Evolutionary conservation across 1,284 basidiomycete genomes (phyloP), one percentile per base, ranked within the genome.

Genomic region (Rhodotorula sp.): DNA sequence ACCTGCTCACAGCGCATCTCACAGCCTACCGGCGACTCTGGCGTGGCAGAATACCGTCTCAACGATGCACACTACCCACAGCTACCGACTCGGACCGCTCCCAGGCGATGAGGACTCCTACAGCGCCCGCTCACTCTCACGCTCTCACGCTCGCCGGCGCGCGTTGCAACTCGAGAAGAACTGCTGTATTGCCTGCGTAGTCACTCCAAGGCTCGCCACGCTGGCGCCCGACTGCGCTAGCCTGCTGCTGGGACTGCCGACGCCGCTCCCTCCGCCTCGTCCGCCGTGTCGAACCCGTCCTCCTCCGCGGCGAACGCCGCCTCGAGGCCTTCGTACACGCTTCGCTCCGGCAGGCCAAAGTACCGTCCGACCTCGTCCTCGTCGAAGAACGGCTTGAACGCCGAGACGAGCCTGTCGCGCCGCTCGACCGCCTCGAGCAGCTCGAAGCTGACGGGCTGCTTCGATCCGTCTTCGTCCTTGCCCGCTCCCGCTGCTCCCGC

Each of bases 241-340:
- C 40, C 40, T 13, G 24, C 51, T 5, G 50, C 50, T 16, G 48
- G 48, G 18, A 20, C 48, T 11, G 16, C 48, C n/a, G 10, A 24
- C 30, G 22, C 48, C n/a, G 15, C 57, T 13, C 15, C 10, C 24
- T 28, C 47, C 24, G 37, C 34, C 37, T n/a, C 34, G 30, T 9
- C 47, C 13, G 50, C 37, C 24, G 50, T n/a, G 15, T 26, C 50
- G 50, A 13, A 18, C 37, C 46, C 60, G 40, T 26, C 60, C 13
- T 56, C 52, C 22, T 67, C 61, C 26, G 70, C 71, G 2, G 64
- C 64, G 28, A 61, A 59, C 76, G 83, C 80, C 75, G 83, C 84
- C 71, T 87, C 87, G 57, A 92, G 80, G 20, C 88, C 91, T 65
- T 85, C 84, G 77, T 85, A 94, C 4, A 93, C 81, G 79, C 89